Conservation (phyloP, 345 rosid species). For the Camelina neglecta region DNA sequence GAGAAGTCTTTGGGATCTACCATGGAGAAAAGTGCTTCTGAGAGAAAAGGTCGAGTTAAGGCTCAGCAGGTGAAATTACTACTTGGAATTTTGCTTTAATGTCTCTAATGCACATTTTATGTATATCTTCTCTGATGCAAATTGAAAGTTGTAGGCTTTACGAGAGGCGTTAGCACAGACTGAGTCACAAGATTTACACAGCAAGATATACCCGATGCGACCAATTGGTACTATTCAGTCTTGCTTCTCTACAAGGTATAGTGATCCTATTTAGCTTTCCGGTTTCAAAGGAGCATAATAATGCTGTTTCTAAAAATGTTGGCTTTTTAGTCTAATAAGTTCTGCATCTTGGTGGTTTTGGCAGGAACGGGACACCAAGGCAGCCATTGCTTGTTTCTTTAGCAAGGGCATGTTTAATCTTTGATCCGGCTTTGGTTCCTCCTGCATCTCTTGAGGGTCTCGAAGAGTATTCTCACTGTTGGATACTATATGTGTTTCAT, state of each 20-base stretch:
- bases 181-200: slow-evolving; percentile 49
- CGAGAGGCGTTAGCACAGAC: slow-evolving; percentile 66
- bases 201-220: slow-evolving; percentile 66
- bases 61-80: slow-evolving; percentile 70
- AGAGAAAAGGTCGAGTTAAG: slow-evolving; percentile 88
- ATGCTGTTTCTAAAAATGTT: slow-evolving; percentile 17
- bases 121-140: not conserved
- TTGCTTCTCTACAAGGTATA: slow-evolving; percentile 74
- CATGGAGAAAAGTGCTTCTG: slow-evolving; percentile 68
- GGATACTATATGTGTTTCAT: slow-evolving; percentile 92
- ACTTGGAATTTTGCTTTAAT: not conserved
- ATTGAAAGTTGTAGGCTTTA: slow-evolving; percentile 54
- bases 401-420: slow-evolving; percentile 76
- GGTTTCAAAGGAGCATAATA: not conserved
- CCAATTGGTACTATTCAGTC: slow-evolving; percentile 78
- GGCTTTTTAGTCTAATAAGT: not conserved
- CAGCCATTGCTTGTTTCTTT: slow-evolving; percentile 90
- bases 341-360: slow-evolving; percentile 19
- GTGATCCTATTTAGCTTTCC: slow-evolving; percentile 3
- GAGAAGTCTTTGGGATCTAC: slow-evolving; percentile 64
- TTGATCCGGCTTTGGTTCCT: slow-evolving; percentile 77
- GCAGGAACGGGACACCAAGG: slow-evolving; percentile 92
- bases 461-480: slow-evolving; percentile 86
- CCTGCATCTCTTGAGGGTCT: slow-evolving; percentile 96
- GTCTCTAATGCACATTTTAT: not conserved